Base-by-base conservation (phyloP, 305 asterid genomes). In the Solanum chacoense region DNA sequence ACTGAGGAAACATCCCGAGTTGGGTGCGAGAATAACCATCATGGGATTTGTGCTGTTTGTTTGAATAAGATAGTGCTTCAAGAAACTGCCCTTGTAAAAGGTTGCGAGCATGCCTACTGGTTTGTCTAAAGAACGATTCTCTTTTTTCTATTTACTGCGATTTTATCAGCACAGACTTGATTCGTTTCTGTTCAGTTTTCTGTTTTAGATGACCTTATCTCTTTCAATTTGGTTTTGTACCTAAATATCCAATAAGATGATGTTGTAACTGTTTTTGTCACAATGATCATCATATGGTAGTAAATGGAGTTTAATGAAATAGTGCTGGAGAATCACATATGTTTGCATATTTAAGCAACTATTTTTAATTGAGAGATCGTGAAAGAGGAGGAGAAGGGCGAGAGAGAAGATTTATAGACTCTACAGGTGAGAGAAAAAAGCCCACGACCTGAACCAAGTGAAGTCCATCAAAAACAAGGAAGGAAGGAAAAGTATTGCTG, bases 41-140 rank as follows among this genome's bases (percentile, higher is more conserved):
- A 93, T 78, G 97, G 98, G 74, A 80, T 91, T 86, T 95, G 99
- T 91, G 96, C 98, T n/a, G 92, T 95, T 90, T 95, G 99, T 89
- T 92, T 95, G 92, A 87, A 93, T 91, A 92, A 91, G 92, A 95
- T 96, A 74, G 90, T 86, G 90, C 96, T 95, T 38, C 93, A 96
- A 88, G 98, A 96, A 89, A 96, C 95, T 55, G 99, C 98, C 71
- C 96, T 95, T 87, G 96, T 95, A 89, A 95, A 95, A 95, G 98
- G 99, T 90, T 96, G 99, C 98, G 98, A 96, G 98, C 99, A 96
- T 88, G 97, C 97, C 80, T 95, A 95, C 95, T 96, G 98, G 98
- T 95, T 94, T 91, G 98, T 95, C 87, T 50, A 50, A 55, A 55
- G 29, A 10, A 83, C 40, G 7, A 83, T 83, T 73, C 72, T 91